Evolutionary conservation across 176 grass and related monocot genomes (phyloP), one percentile per base, ranked within the genome.

Genomic region (Avena sativa): DNA sequence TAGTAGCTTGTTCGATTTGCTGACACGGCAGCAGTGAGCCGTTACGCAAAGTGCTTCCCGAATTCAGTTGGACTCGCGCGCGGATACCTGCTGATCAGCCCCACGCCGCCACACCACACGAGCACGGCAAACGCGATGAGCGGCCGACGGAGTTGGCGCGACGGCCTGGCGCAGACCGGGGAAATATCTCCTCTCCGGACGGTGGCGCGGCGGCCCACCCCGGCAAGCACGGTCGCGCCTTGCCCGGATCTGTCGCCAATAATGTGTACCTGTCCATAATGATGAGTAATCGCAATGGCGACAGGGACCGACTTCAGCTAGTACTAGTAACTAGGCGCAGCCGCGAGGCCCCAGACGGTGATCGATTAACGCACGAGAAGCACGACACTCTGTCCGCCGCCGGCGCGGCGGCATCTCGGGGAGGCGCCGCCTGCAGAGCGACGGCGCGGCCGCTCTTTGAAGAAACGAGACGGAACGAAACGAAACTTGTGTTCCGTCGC

Each of bases 1-100:
- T 23, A 23, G 23, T 23, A 23, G 23, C 23, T 23, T 23, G 6
- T 43, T 43, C 40, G 28, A 28, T 28, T 28, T 28, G 28, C 28
- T 28, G 40, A 72, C 10, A 46, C 38, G 69, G 19, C 70, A 6
- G 70, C 19, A 1, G 21, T 9, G 76, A 75, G 49, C 57, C 57
- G 32, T 66, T 23, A 85, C 88, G 83, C 82, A 36, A 81, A 32
- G 44, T 53, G 28, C 32, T 46, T 56, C 67, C 67, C 25, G 61
- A 44, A 2, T 44, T 43, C 38, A 46, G 69, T 20, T 19, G 58
- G 52, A 30, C 26, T 65, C 0, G 4, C 1, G 16, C 30, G 6
- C 14, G 15, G 65, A 17, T 1, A 70, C 58, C 58, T n/a, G 30
- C 8, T 36, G 30, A 36, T 30, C 0, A 36, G 14, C 32, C 38